Base-by-base conservation (phyloP, 2,329 filamentous ascomycete species). In the Ceratocystis alfenasii region DNA sequence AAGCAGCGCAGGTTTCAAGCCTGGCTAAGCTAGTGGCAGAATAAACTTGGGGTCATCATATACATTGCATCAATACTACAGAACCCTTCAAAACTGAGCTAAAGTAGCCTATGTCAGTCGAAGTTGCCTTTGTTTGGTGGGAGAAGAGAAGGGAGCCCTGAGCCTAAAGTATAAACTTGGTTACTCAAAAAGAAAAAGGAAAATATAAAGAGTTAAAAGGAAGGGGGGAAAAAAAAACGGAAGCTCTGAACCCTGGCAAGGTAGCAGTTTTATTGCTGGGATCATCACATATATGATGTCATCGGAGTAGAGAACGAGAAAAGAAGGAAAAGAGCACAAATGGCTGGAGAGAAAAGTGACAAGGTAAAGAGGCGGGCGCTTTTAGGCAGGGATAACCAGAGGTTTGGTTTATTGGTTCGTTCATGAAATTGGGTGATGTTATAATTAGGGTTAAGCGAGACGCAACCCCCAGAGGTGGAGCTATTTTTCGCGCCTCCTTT, bases 201-300 rank as follows among this genome's bases (percentile, higher is more conserved):
- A 61, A 55, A 61, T 17, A 59, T 12, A 30, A 57, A 62, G 5
- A n/a, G 55, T 15, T 22, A 20, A 10, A 46, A 48, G 6, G 45
- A 22, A 62, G 28, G 25, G 41, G 22, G 61, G 20, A 46, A 63
- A 60, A 59, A 59, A 48, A 59, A n/a, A 48, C 12, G 41, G 41
- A 64, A 55, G 15, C n/a, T 6, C 17, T 20, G 57, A 36, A 2
- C 10, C 36, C 30, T 61, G 4, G 57, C 20, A n/a, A 25, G n/a
- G 25, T 33, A 28, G 36, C 28, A 44, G 28, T 53, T 53, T 22
- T 28, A 28, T 53, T 53, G 4, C 20, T 1, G 10, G 22, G 48
- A 25, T 53, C 7, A 6, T 5, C 12, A 5, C 48, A 53, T 28
- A 15, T 25, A 53, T 53, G 48, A 53, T 53, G 48, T 53, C 48